Conservation (phyloP, 306 rosid genomes). For the Vicia villosa region DNA sequence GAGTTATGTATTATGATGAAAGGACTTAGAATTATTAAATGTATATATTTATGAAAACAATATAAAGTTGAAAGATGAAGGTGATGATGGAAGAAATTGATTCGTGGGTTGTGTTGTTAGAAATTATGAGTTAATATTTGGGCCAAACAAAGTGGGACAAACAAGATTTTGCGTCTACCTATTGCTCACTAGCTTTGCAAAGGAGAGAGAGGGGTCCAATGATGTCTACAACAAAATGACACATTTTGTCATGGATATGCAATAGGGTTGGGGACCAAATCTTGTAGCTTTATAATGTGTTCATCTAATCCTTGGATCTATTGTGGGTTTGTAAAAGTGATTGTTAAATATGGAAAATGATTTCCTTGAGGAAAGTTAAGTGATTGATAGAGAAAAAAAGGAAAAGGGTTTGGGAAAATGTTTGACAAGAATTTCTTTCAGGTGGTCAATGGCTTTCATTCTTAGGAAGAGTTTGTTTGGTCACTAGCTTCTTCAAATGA, state of each 20-base stretch:
- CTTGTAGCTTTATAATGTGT: constrained; percentile 24
- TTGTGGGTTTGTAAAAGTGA: constrained; percentile 11
- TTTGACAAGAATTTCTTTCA: not conserved
- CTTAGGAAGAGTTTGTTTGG: not conserved
- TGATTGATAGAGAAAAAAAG: not conserved
- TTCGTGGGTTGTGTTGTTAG: constrained; percentile 25
- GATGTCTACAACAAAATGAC: constrained; percentile 38
- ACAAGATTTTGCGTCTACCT: constrained; percentile 34
- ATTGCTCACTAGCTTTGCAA: constrained; percentile 39
- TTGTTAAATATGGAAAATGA: constrained; percentile 4
- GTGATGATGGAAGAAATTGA: constrained; percentile 24
- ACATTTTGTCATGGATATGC: constrained; percentile 36
- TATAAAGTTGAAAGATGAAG: not conserved
- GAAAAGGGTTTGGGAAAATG: not conserved
- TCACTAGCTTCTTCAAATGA: not conserved
- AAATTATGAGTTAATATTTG: constrained; percentile 23
- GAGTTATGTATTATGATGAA: not conserved
- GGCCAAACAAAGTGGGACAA: constrained; percentile 43
- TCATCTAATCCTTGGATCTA: constrained; percentile 17
- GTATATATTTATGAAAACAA: not conserved
- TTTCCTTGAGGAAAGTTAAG: constrained; percentile 1
- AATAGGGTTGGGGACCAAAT: constrained; percentile 38
- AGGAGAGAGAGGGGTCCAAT: constrained; percentile 39
- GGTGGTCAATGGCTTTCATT: not conserved
- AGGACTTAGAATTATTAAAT: not conserved